Evolutionary conservation across 2,329 filamentous ascomycete species (phyloP).

Genomic region (Fusarium nygamai): DNA sequence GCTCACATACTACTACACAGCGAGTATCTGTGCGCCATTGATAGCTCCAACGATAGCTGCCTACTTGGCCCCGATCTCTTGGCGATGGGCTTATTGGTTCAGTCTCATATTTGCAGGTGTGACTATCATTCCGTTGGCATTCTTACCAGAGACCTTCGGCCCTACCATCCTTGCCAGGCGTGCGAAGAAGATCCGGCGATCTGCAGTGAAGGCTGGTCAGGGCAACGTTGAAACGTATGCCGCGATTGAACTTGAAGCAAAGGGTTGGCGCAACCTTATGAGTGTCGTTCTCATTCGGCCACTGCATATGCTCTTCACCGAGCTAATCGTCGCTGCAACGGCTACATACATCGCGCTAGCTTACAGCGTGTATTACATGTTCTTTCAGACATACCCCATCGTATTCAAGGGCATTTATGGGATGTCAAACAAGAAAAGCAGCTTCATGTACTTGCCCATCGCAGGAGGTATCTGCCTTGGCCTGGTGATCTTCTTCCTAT

Average conservation of each 20-base stretch:
- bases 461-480: neutral
- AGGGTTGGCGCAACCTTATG: constrained; percentile 4
- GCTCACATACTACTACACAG: constrained; percentile 49
- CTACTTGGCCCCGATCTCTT: constrained; percentile 51
- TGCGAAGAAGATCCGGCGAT: neutral
- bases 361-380: constrained; percentile 33
- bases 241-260: neutral
- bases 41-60: constrained; percentile 57
- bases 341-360: constrained; percentile 21
- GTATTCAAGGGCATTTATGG: constrained; percentile 27
- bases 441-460: constrained; percentile 17
- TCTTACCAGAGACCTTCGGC: constrained; percentile 36
- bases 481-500: constrained; percentile 15
- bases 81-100: constrained; percentile 57
- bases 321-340: constrained; percentile 25
- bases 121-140: constrained; percentile 36
- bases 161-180: constrained; percentile 17
- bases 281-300: constrained; percentile 17
- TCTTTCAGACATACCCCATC: constrained; percentile 35
- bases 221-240: neutral
- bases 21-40: constrained; percentile 52
- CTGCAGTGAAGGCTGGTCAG: accelerated
- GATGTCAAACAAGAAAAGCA: constrained; percentile 1
- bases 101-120: constrained; percentile 42
- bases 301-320: constrained; percentile 14